Base-by-base conservation (phyloP, 768 basidiomycete species). In the Calocybe gangraenosa region DNA sequence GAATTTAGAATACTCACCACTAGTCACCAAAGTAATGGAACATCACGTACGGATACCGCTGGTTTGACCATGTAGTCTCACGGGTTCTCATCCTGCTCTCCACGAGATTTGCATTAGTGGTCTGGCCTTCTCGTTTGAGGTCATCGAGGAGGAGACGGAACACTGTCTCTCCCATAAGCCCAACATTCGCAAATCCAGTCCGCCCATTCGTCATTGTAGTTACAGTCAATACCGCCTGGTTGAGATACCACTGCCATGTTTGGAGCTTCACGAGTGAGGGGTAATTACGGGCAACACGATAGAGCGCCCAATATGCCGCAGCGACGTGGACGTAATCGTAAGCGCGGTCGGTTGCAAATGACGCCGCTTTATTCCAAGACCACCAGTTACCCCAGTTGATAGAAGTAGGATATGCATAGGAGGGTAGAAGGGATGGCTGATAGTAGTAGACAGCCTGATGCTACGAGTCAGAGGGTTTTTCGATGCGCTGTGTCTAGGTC, bases 81-180 rank as follows among this genome's bases (percentile, higher is more conserved):
- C 78, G 65, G 10, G 63, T 59, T 51, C 56, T 58, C 78, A 80
- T 80, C 48, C 66, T 65, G 25, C 58, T 64, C 53, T 77, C 64
- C 5, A 79, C 61, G 6, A 74, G 55, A 1, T 68, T 74, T 3
- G 71, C 75, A 51, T 78, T 76, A 4, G 65, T 58, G 13, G 67
- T 69, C 40, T 76, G 54, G 3, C 77, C 77, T 48, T 80, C 78
- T 7, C 76, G 61, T 53, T 71, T 70, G 40, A 80, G 56, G 52
- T 80, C 78, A 40, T 73, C 62, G 21, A 80, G 57, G 17, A 79
- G 55, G 18, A 68, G 61, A 3, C 68, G 59, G 34, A 74, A 61
- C 25, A 79, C 76, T 0, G 78, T 79, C 58, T 80, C 78, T 21
- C 75, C 77, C 78, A 80, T 80, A 17, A 79, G 59, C 1, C 77